Conservation (phyloP, 2,329 filamentous ascomycete species). For the Polytolypa hystricis region DNA sequence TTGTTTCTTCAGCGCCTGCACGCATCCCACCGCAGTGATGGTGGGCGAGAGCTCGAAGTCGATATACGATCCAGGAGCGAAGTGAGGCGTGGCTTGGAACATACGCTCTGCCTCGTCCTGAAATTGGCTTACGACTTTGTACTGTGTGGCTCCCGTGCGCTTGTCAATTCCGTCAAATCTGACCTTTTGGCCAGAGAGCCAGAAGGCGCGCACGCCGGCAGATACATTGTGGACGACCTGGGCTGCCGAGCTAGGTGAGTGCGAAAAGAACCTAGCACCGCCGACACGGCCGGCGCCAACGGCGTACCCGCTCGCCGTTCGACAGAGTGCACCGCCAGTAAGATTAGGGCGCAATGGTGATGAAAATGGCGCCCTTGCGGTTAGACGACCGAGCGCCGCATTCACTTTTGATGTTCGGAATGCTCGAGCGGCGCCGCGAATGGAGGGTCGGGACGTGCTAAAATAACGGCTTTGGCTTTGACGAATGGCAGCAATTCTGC, state of each 20-base stretch:
- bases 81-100: conserved; percentile 44
- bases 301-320: conserved; percentile 82
- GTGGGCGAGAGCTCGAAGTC: conserved; percentile 84
- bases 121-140: conserved; percentile 61
- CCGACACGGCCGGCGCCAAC: conserved; percentile 57
- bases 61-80: conserved; percentile 64
- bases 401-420: conserved; percentile 48
- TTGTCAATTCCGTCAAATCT: conserved; percentile 70
- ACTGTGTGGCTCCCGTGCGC: conserved; percentile 61
- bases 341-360: conserved; percentile 82
- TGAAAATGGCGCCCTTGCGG: conserved; percentile 73
- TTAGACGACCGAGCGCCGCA: conserved; percentile 49
- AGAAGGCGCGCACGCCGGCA: conserved; percentile 80
- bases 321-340: conserved; percentile 72
- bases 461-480: conserved; percentile 55
- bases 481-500: conserved; percentile 50
- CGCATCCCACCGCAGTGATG: conserved; percentile 72
- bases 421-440: conserved; percentile 39
- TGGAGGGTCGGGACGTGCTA: conserved; percentile 41
- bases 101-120: conserved; percentile 63
- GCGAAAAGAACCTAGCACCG: conserved; percentile 78
- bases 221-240: conserved; percentile 95
- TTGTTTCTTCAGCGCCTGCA: conserved; percentile 36
- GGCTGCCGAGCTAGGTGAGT: conserved; percentile 70
- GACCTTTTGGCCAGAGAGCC: conserved; percentile 79